Evolutionary conservation across 2,329 filamentous ascomycete species (phyloP).

Genomic region (Penicillium crustosum): DNA sequence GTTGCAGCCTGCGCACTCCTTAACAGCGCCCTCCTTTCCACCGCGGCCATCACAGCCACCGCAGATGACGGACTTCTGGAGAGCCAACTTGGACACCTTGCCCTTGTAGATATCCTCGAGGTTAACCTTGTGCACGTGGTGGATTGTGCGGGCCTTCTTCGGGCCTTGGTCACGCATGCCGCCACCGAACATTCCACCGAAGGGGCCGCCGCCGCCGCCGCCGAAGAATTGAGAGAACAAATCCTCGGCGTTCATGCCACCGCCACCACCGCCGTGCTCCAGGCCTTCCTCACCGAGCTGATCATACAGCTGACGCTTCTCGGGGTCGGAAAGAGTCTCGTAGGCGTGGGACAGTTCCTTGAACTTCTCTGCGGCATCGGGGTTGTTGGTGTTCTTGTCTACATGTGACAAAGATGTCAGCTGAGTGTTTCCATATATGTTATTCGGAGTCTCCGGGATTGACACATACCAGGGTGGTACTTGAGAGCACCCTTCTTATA

Average conservation of each 20-base stretch:
- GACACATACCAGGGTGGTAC: constrained; percentile 79
- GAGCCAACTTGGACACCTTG: constrained; percentile 94
- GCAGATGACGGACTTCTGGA: constrained; percentile 98
- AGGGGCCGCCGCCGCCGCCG: constrained; percentile 64
- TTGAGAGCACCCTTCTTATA: constrained; percentile 92
- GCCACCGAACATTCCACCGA: constrained; percentile 74
- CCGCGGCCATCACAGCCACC: constrained; percentile 89
- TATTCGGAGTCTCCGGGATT: constrained; percentile 14
- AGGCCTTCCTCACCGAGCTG: constrained; percentile 97
- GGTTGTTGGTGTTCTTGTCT: constrained; percentile 98
- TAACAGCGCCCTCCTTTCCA: constrained; percentile 97
- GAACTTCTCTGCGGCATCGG: constrained; percentile 93
- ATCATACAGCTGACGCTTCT: constrained; percentile 91
- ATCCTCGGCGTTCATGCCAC: constrained; percentile 92
- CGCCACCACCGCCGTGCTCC: constrained; percentile 76
- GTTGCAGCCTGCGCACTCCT: constrained; percentile 86
- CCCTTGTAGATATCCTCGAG: constrained; percentile 97
- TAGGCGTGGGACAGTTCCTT: constrained; percentile 96
- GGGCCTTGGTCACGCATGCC: constrained; percentile 79
- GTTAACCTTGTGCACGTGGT: constrained; percentile 97
- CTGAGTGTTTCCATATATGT: constrained; percentile 2
- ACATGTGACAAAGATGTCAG: constrained; percentile 5
- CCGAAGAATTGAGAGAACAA: constrained; percentile 97
- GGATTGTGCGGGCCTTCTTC: constrained; percentile 89
- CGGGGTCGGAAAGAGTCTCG: constrained; percentile 85